These are phyloP conservation scores for Hippophae tibetana DNA, from an alignment of 306 rosid genomes.

Conservation along the genomic window DNA sequence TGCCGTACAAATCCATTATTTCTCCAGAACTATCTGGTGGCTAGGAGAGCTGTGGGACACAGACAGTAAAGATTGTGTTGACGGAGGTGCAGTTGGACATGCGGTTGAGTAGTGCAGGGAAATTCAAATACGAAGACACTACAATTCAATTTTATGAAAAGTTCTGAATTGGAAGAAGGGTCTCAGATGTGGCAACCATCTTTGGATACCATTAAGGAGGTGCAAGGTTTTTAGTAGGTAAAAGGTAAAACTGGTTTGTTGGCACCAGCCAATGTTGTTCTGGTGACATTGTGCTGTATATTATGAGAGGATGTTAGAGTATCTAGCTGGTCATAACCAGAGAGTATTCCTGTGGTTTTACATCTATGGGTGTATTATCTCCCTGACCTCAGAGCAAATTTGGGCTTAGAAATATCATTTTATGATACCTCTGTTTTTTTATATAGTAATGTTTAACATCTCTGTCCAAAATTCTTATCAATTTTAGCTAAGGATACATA, in stretches of 20 bases:
- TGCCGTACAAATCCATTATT: slow-evolving; percentile 18
- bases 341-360: neutral
- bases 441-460: too few relatives aligned
- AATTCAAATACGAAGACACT: slow-evolving; percentile 16
- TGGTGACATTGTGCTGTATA: neutral
- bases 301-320: neutral
- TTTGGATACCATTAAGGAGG: slow-evolving; percentile 44
- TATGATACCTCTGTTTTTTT: too few relatives aligned
- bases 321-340: neutral
- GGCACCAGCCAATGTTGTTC: neutral
- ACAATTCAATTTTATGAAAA: slow-evolving; percentile 7
- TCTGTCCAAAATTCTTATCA: too few relatives aligned
- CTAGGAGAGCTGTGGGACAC: slow-evolving; percentile 19
- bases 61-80: slow-evolving; percentile 49
- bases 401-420: neutral
- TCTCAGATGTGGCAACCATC: slow-evolving; percentile 46
- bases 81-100: slow-evolving; percentile 42
- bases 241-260: neutral
- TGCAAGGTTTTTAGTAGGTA: slow-evolving; percentile 19
- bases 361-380: slow-evolving; percentile 8
- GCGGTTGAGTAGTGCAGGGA: slow-evolving; percentile 35
- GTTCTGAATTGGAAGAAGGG: slow-evolving; percentile 11
- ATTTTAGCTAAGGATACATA: too few relatives aligned
- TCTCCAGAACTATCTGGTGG: slow-evolving; percentile 11
- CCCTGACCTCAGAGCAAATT: slow-evolving; percentile 9